Base-by-base conservation (phyloP, 2,329 filamentous ascomycete species). In the Aschersonia sp. region DNA sequence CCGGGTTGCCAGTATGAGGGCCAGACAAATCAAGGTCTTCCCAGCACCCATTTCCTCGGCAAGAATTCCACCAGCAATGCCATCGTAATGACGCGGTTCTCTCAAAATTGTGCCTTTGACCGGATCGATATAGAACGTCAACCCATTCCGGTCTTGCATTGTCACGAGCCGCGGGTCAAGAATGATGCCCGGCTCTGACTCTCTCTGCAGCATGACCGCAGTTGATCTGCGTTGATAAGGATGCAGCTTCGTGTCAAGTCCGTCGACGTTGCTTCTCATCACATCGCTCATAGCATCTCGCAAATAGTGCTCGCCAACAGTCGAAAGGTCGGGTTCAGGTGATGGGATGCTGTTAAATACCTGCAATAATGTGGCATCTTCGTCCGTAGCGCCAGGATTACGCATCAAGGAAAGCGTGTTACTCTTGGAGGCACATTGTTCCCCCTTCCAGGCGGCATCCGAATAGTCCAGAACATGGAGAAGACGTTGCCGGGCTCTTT, bases 11-110 rank as follows among this genome's bases (percentile, higher is more conserved):
- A 94, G 68, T 40, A 95, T 80, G 2, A 87, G 66, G 6, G 83
- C 73, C 14, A 97, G 66, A 52, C 84, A 90, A 9, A 95, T 94
- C 30, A 95, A 65, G 0, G 90, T 95, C 66, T 95, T 97, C 0
- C 90, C 89, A 0, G 76, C 67, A 5, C 83, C 83, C 84, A 89
- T 89, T 52, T 85, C 82, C 58, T 92, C 86, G 0, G 84, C 84
- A 11, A 88, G 66, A 11, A 90, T 83, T 3, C 88, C 90, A 35
- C 89, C 88, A 49, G 74, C 72, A 5, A 81, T 75, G 30, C 79
- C 74, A 43, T 92, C 87, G 54, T 90, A 95, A 49, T 77, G 76
- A 2, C 75, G 73, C 9, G 84, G 81, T n/a, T 83, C 76, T 37
- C 70, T 70, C 0, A 85, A 60, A 44, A 87, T 73, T 0, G 70